These are phyloP conservation scores for Scytalidium sp. DNA, from an alignment of 2,329 filamentous ascomycete genomes.

Conservation along the genomic window DNA sequence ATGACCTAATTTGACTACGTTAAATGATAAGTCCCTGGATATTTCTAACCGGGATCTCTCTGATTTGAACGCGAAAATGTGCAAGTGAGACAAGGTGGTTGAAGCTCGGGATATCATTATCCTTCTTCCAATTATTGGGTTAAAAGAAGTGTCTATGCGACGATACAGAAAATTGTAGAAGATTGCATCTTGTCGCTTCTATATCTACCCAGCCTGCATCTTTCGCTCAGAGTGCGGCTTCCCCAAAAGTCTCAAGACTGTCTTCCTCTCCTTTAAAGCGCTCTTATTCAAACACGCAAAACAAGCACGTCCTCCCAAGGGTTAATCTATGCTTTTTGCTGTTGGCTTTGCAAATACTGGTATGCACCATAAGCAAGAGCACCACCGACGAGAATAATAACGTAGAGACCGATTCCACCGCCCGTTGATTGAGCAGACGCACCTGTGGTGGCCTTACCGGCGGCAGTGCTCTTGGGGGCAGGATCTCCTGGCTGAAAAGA, in stretches of 20 bases:
- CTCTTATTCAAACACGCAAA: too few species aligned
- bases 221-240: not conserved
- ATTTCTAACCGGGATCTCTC: too few species aligned
- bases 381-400: conserved; percentile 74
- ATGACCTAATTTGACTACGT: too few species aligned
- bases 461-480: conserved; percentile 57
- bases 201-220: too few species aligned
- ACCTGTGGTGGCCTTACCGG: conserved; percentile 45
- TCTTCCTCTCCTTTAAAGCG: not conserved
- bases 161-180: conserved; percentile 15
- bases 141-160: conserved; percentile 16
- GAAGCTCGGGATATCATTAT: not conserved
- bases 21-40: too few species aligned
- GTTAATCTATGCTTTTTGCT: conserved; percentile 17
- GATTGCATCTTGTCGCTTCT: too few species aligned
- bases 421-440: conserved; percentile 41
- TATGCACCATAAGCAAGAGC: conserved; percentile 76
- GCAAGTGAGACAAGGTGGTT: too few species aligned
- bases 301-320: too few species aligned
- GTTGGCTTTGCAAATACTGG: conserved; percentile 68
- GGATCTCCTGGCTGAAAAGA: conserved; percentile 69
- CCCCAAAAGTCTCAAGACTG: not conserved
- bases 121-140: not conserved
- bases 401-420: conserved; percentile 77
- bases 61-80: too few species aligned